A percentile compares a stretch with the other conserved stretches of the same genome.
Evolutionary conservation across 352 stramenopile genomes (phyloP).

Genomic region (Phytophthora sansomeana): DNA sequence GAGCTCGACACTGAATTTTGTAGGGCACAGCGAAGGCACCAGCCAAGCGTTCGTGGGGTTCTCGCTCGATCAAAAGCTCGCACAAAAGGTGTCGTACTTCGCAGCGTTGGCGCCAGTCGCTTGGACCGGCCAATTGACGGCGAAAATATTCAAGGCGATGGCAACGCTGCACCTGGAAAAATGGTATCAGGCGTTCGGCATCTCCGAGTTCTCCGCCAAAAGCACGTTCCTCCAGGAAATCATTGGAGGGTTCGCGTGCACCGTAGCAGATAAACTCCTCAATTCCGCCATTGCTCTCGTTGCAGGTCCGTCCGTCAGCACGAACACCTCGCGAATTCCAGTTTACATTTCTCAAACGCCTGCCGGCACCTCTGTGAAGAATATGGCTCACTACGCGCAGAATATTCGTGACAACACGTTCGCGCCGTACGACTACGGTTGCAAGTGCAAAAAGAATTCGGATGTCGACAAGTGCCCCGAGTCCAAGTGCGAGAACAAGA

Average conservation of each 20-base stretch:
- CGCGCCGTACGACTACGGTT: conserved; percentile 61
- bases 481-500: conserved; percentile 54
- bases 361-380: conserved; percentile 63
- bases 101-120: conserved; percentile 53
- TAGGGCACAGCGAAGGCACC: conserved; percentile 61
- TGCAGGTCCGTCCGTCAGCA: conserved; percentile 46
- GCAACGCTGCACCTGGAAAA: conserved; percentile 46
- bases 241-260: conserved; percentile 41
- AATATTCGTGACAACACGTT: conserved; percentile 57
- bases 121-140: conserved; percentile 41
- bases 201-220: conserved; percentile 46
- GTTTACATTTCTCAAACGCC: conserved; percentile 66
- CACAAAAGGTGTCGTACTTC: conserved; percentile 60
- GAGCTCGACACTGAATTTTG: conserved; percentile 45
- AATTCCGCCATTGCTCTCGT: conserved; percentile 44
- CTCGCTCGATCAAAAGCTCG: conserved; percentile 52
- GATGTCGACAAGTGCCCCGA: conserved; percentile 37
- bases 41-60: conserved; percentile 61
- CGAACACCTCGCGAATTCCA: conserved; percentile 53
- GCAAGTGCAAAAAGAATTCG: conserved; percentile 35
- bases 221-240: conserved; percentile 43
- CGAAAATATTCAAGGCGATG: conserved; percentile 45
- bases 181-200: conserved; percentile 42
- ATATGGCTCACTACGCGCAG: conserved; percentile 60
- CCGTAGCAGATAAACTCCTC: conserved; percentile 45